These are phyloP conservation scores for Penicillium macrosclerotiorum DNA, from an alignment of 495 filamentous ascomycete genomes.

Conservation along the genomic window DNA sequence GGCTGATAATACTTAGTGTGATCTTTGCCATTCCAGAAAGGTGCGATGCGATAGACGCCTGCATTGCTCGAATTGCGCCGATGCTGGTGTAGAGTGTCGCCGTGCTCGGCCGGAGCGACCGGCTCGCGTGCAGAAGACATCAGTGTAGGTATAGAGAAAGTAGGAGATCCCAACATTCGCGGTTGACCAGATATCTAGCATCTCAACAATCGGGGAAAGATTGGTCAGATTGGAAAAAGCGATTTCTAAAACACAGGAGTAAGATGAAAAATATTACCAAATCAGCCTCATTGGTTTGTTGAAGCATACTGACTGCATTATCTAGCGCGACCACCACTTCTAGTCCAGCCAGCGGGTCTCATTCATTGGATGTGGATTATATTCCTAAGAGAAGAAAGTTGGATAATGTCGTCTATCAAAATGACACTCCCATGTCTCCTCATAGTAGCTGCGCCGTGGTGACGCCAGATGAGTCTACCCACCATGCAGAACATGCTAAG, in stretches of 20 bases:
- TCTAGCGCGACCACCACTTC: not conserved
- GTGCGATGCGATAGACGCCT: slow-evolving; percentile 24
- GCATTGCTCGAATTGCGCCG: slow-evolving; percentile 26
- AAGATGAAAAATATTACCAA: not conserved
- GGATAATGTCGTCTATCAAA: not conserved
- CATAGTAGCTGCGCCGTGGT: slow-evolving; percentile 4
- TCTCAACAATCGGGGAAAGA: slow-evolving; percentile 13
- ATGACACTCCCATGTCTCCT: slow-evolving; percentile 6
- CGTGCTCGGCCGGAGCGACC: slow-evolving; percentile 15
- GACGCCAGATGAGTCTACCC: slow-evolving; percentile 15
- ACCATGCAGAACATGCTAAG: slow-evolving; percentile 27
- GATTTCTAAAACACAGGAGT: slow-evolving; percentile 10
- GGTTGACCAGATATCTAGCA: not conserved
- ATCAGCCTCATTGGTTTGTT: not conserved
- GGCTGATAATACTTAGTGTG: slow-evolving; percentile 21
- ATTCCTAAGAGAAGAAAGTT: slow-evolving; percentile 8
- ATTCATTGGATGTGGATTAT: not conserved
- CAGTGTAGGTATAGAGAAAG: slow-evolving; percentile 6
- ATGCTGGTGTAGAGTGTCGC: slow-evolving; percentile 22
- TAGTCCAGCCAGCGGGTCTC: not conserved
- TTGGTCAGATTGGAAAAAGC: slow-evolving; percentile 14
- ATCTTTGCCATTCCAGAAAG: slow-evolving; percentile 28
- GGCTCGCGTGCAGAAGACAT: slow-evolving; percentile 8
- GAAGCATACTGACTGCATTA: not conserved
- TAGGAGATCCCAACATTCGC: not conserved